Evolutionary conservation across 208 protist species (phyloP), one percentile per base, ranked within the genome.

Genomic region (Crithidia sp.): DNA sequence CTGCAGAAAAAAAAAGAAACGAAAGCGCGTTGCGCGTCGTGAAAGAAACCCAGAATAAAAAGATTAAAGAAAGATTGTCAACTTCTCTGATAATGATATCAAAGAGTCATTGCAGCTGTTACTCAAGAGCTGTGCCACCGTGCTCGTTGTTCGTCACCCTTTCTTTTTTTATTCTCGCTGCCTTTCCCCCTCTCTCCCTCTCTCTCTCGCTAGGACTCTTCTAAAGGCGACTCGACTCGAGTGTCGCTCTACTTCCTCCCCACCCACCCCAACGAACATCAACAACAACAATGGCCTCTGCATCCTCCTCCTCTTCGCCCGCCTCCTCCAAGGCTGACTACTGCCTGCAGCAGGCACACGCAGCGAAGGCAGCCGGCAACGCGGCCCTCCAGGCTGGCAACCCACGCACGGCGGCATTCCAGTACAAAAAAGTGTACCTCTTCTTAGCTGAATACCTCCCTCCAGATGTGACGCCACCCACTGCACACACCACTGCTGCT

Each of bases 341-440:
- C 66, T 67, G 66, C 44, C 53, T 78, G 10, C 66, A 73, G 28
- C 63, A 62, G n/a, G 88, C 90, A 2, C 43, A 66, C 16, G 65
- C 55, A 0, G 79, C 88, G 44, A 95, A 95, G 62, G 67, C 85
- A 28, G 75, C 73, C 6, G 90, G 90, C 37, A 92, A 84, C 52
- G 67, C 55, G 0, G 77, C 85, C 12, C 61, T 95, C 6, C 58
- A 80, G n/a, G 67, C 58, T 0, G 77, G 79, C 10, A 78, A 89
- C 53, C 62, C 84, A 9, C 64, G 74, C 2, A 43, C 61, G 4
- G 90, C 90, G 6, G 71, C 76, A 28, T 95, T 95, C 67, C 53
- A 81, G 58, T 95, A 95, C 76, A 93, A 92, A 58, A 83, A 82
- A 28, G 90, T 86, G 12, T 91, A 83, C 66, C 73, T 95, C 17